Percentiles rank a stretch among this genome's conserved stretches.
Evolutionary conservation across 805 yeast species (phyloP).

Genomic region (Yarrowia porcina): DNA sequence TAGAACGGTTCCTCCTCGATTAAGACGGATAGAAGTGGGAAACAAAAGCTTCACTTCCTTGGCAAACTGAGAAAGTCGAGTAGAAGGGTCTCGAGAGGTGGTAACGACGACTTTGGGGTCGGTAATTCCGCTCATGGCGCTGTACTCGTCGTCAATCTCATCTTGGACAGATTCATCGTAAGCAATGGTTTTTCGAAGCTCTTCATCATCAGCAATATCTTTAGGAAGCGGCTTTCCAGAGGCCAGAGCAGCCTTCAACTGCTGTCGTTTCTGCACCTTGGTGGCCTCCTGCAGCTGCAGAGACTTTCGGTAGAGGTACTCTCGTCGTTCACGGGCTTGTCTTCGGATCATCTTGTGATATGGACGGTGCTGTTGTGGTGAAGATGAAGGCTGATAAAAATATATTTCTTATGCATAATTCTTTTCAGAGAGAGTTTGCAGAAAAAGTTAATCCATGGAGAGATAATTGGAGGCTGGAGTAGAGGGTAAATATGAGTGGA

Average conservation of each 20-base stretch:
- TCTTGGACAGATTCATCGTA: constrained; percentile 76
- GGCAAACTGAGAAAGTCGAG: constrained; percentile 82
- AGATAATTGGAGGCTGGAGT: not conserved
- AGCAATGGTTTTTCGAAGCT: constrained; percentile 74
- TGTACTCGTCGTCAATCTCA: constrained; percentile 85
- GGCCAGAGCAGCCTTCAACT: constrained; percentile 81
- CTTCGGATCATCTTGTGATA: constrained; percentile 57
- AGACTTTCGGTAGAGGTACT: constrained; percentile 84
- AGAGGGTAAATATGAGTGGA: too few species aligned
- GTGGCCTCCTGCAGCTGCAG: constrained; percentile 87
- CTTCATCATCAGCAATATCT: constrained; percentile 83
- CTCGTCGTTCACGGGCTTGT: constrained; percentile 96
- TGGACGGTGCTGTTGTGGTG: not conserved
- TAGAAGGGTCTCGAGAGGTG: constrained; percentile 87
- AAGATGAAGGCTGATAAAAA: not conserved
- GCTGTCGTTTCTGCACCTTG: constrained; percentile 79
- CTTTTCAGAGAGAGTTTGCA: not conserved
- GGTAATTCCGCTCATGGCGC: constrained; percentile 76
- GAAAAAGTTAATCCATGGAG: not conserved
- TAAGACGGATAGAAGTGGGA: constrained; percentile 83
- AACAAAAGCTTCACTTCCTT: constrained; percentile 87
- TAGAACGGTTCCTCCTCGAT: constrained; percentile 89
- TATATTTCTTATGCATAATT: not conserved
- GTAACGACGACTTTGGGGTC: constrained; percentile 93
- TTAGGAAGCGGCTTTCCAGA: constrained; percentile 86